Base-by-base conservation (phyloP, 75 land plant species). In the Selaginella tamariscina region DNA sequence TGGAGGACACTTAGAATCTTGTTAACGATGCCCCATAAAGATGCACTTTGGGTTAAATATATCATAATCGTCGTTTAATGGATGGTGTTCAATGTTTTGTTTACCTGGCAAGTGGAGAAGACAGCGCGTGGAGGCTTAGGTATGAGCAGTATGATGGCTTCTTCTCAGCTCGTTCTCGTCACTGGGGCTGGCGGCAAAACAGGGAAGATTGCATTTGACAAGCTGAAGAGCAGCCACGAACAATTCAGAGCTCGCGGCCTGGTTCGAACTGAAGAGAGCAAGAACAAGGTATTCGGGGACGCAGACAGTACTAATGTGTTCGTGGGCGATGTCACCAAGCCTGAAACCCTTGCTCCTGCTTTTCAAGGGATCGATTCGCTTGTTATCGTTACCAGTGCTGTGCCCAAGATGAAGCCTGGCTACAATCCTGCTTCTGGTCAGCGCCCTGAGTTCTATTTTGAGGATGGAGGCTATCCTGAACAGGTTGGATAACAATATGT, bases 341-440 rank as follows among this genome's bases (percentile, higher is more conserved):
- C 62, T 5, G 62, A 59, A n/a, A 59, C 62, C 23, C 62, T 59
- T 5, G 18, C 26, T 59, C 62, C 62, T 5, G 62, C 62, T 2
- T 59, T 59, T 23, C 8, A 21, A 8, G 62, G 62, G 8, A n/a
- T 59, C 21, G 18, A 59, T 59, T 59, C 21, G 23, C 62, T 59
- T n/a, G 26, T 59, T 5, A 59, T 59, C 26, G n/a, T 59, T n/a
- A 59, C 62, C 62, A 59, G 62, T n/a, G 62, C 62, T 59, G 62
- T 59, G 62, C 62, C 62, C 18, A 59, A 59, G 26, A 59, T 59
- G 62, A 59, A 59, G 62, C 62, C 62, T 2, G 62, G 62, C 2
- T 59, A 9, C 26, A 26, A 59, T 59, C 62, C 62, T 9, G 26
- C 27, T 5, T 23, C 21, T 5, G 62, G 62, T 59, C n/a, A 21